These are phyloP conservation scores for Ophiocytium majus DNA, from an alignment of 352 stramenopile species.

Conservation along the genomic window DNA sequence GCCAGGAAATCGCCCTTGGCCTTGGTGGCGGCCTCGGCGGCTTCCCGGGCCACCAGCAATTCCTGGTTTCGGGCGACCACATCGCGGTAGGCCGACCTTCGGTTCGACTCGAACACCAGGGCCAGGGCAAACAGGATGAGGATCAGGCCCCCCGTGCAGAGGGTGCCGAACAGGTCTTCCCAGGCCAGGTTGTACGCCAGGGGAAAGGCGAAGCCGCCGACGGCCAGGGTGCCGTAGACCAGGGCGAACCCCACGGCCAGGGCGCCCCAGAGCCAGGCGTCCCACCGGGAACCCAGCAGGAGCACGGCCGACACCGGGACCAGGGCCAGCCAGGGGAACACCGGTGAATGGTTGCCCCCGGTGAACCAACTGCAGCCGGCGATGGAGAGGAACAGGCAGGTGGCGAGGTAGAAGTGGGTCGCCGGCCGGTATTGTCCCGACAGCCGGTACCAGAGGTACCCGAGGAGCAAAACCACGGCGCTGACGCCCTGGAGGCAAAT, in stretches of 20 bases:
- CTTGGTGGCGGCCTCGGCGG: neutral
- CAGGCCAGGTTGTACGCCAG: no score
- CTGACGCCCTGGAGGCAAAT: no score
- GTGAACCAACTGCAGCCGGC: neutral
- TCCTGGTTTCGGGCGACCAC: neutral
- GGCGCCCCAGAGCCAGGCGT: neutral
- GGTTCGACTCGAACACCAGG: no score
- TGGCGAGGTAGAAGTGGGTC: no score
- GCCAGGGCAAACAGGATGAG: no score
- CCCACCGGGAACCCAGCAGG: neutral
- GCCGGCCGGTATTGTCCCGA: no score
- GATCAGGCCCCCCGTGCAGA: neutral
- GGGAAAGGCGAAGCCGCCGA: slow-evolving; percentile 3
- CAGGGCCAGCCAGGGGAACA: neutral
- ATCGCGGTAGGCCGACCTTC: neutral
- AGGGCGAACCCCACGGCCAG: neutral
- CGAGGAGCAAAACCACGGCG: no score
- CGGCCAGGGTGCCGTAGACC: neutral
- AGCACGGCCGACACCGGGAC: neutral
- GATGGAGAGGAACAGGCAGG: no score
- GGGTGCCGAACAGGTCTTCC: no score
- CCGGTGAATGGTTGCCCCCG: neutral
- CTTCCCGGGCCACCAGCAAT: neutral
- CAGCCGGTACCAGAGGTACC: no score
- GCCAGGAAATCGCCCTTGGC: neutral